A percentile compares a stretch with the other conserved stretches of the same genome.
Evolutionary conservation across 2,329 filamentous ascomycete species (phyloP).

Genomic region (Pezicula neosporulosa): DNA sequence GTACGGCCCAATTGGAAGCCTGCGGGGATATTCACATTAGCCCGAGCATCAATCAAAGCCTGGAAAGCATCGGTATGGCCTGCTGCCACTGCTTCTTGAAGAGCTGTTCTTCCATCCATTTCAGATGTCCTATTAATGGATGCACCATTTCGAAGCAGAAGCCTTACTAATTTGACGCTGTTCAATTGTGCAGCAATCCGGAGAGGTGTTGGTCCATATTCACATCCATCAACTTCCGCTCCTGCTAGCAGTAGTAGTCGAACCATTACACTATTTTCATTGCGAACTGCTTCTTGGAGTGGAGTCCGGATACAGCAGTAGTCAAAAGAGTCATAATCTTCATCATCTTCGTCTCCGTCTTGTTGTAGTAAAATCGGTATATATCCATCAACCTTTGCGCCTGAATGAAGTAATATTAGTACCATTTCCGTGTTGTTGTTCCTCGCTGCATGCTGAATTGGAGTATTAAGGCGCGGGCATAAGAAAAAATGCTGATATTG

Average conservation of each 20-base stretch:
- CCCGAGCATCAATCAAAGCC: background rate
- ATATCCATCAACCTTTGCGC: slow-evolving; percentile 10
- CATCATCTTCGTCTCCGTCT: too few species aligned
- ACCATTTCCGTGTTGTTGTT: slow-evolving; percentile 10
- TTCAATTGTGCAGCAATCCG: too few species aligned
- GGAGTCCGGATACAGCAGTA: too few species aligned
- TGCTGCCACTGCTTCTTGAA: background rate
- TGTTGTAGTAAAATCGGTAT: background rate
- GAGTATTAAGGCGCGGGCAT: background rate
- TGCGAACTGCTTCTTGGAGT: too few species aligned
- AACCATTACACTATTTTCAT: slow-evolving; percentile 1
- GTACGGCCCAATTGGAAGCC: background rate
- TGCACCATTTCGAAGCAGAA: slow-evolving; percentile 4
- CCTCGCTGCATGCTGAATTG: slow-evolving; percentile 11
- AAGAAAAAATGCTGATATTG: too few species aligned
- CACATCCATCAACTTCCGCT: too few species aligned
- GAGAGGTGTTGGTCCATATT: too few species aligned
- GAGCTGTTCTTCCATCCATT: background rate
- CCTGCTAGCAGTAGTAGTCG: slow-evolving; percentile 7
- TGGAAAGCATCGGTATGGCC: background rate
- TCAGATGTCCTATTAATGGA: slow-evolving; percentile 7
- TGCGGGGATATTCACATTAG: slow-evolving; percentile 4
- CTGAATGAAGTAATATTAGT: slow-evolving; percentile 8
- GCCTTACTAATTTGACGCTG: too few species aligned
- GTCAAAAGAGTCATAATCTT: too few species aligned